Percentiles rank a stretch among this genome's conserved stretches.
These are phyloP conservation scores for Warburgia ugandensis DNA, from an alignment of 164 flowering plant species.

Conservation along the genomic window DNA sequence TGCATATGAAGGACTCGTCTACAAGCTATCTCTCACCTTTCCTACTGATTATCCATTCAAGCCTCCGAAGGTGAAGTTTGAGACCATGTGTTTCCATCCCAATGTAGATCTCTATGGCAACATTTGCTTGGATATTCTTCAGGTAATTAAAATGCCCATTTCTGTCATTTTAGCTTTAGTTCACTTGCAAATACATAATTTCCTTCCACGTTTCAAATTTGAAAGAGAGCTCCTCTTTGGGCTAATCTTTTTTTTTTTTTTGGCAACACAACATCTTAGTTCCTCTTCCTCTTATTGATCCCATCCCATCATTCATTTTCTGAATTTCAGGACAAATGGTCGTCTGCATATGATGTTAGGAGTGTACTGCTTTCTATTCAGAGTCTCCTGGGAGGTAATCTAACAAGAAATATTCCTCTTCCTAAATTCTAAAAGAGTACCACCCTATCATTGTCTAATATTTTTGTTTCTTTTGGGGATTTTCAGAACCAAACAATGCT, in stretches of 20 bases:
- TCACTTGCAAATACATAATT: neutral
- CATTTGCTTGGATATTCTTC: constrained; percentile 91
- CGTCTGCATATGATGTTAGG: constrained; percentile 96
- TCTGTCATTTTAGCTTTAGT: neutral
- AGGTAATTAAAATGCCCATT: constrained; percentile 31
- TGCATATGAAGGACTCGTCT: constrained; percentile 85
- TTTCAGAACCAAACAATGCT: constrained; percentile 80
- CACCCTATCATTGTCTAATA: neutral
- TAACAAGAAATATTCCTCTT: neutral
- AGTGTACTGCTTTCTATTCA: constrained; percentile 80
- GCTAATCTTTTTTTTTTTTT: neutral
- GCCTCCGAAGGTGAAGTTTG: constrained; percentile 89
- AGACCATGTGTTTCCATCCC: constrained; percentile 84
- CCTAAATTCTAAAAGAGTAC: too few species aligned
- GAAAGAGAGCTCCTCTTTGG: neutral
- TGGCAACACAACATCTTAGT: neutral
- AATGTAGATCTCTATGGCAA: constrained; percentile 81
- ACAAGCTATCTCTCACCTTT: constrained; percentile 66
- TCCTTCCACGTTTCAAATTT: neutral
- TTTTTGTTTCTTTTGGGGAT: neutral
- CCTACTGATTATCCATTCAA: constrained; percentile 84
- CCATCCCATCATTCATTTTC: neutral
- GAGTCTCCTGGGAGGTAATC: constrained; percentile 72
- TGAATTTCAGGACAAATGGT: constrained; percentile 75
- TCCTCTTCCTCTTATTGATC: neutral